Evolutionary conservation across 1,139 yeast genomes (phyloP), one percentile per base, ranked within the genome.

Genomic region (Debaryomyces subglobosus): DNA sequence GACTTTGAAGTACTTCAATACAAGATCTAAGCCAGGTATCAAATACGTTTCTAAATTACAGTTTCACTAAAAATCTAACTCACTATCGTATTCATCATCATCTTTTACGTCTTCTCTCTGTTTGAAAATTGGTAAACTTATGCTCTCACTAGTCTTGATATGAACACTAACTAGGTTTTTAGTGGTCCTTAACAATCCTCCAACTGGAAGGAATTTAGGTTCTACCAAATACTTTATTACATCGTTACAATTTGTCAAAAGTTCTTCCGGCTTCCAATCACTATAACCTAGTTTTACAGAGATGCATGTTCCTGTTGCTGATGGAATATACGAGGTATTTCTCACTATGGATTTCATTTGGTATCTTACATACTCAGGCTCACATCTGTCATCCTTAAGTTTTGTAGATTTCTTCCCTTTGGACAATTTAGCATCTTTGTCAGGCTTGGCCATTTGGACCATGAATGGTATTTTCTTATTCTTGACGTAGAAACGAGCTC

Each of bases 391-490:
- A 58, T 79, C 85, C 52, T 76, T 77, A 30, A 74, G 59, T 50
- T 75, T 76, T 41, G 66, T 64, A 1, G 78, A 64, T 52, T 65
- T 69, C 23, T 67, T 64, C 10, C 69, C 66, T 46, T 63, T 65
- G 1, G 67, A 63, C 13, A 72, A 59, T 45, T 63, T 54, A 4
- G 76, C 77, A 27, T 73, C 74, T 0, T 76, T 70, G 29, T 71
- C 66, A 7, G 83, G 82, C 53, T 67, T 74, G 0, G 87, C 83
- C 82, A 86, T 77, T 61, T 85, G 88, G 2, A 87, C 62, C 74
- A 84, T 78, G 57, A 74, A 79, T 4, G 94, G 94, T 5, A 84
- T 69, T 56, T 82, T 85, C 51, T 80, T 81, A 51, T 81, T 83
- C 57, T 79, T 79, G 53, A 74, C 68, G 59, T 79, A 85, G 55